phyloP scores from a whole-genome alignment of 169 alveolate species.

The Eimeria maxima region DNA sequence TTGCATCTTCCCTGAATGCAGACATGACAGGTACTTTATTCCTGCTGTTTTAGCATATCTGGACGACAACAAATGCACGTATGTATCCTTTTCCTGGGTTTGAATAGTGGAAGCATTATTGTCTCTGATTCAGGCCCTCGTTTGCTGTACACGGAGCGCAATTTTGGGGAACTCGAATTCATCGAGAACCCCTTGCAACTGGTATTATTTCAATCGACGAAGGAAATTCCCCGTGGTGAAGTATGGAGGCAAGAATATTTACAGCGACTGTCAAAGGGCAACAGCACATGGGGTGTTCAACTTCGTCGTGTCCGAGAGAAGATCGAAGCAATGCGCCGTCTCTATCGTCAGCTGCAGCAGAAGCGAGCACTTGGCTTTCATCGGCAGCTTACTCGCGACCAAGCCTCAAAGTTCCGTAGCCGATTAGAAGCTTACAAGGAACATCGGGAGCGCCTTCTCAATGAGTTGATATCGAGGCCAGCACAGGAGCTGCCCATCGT shows the following conservation, averaged over 20 bases:
- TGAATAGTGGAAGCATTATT: not conserved
- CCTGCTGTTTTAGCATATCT: not conserved
- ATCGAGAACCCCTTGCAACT: conserved; percentile 69
- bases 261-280: not conserved
- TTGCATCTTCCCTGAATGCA: conserved; percentile 64
- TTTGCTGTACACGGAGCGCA: conserved; percentile 79
- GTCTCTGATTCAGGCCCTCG: conserved; percentile 68
- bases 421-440: conserved; percentile 12
- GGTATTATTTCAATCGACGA: conserved; percentile 26
- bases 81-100: not conserved
- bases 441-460: conserved; percentile 52
- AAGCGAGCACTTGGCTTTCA: conserved; percentile 11
- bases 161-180: conserved; percentile 77
- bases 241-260: not conserved
- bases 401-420: not conserved
- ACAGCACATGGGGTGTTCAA: conserved; percentile 1
- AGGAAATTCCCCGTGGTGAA: not conserved
- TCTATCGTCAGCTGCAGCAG: conserved; percentile 19
- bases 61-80: not conserved
- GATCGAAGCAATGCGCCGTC: not conserved
- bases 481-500: conserved; percentile 12
- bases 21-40: conserved; percentile 56
- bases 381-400: conserved; percentile 16
- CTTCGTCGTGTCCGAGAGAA: conserved; percentile 61
- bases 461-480: not conserved